Conservation (phyloP, 2,329 filamentous ascomycete genomes). For the Fusarium sp. region DNA sequence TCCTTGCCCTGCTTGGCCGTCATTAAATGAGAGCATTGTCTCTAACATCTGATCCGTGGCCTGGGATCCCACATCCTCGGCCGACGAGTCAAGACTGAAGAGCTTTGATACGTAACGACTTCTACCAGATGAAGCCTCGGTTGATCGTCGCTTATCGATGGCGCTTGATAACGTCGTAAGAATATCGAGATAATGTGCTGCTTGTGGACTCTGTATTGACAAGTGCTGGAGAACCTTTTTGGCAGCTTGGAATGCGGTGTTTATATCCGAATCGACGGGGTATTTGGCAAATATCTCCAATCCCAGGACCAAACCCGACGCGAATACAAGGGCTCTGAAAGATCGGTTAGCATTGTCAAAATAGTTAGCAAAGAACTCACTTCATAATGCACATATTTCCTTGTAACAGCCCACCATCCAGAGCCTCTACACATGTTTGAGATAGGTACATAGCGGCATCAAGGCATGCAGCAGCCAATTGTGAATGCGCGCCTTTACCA, state of each 20-base stretch:
- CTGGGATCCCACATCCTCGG: not conserved
- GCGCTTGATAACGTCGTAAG: slow-evolving; percentile 63
- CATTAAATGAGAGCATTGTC: not conserved
- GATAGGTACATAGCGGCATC: slow-evolving; percentile 70
- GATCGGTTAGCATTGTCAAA: not conserved
- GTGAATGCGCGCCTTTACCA: slow-evolving; percentile 49
- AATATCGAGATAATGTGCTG: slow-evolving; percentile 71
- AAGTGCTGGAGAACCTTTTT: slow-evolving; percentile 65
- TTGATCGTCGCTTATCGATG: slow-evolving; percentile 50
- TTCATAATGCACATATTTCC: slow-evolving; percentile 73
- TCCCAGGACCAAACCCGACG: slow-evolving; percentile 70
- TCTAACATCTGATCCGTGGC: not conserved
- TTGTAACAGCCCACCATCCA: slow-evolving; percentile 61
- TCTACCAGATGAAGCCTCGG: slow-evolving; percentile 36
- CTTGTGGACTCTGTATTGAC: slow-evolving; percentile 67
- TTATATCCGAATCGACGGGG: slow-evolving; percentile 61
- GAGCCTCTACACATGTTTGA: slow-evolving; percentile 67
- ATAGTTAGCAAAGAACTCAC: slow-evolving; percentile 54
- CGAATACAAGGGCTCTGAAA: slow-evolving; percentile 67
- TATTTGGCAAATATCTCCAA: slow-evolving; percentile 69
- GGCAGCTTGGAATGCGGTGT: slow-evolving; percentile 65
- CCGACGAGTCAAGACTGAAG: slow-evolving; percentile 31
- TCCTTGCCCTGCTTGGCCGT: slow-evolving; percentile 3
- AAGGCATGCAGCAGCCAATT: slow-evolving; percentile 67
- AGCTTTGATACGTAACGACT: slow-evolving; percentile 47